Conservation (phyloP, 805 yeast genomes). For the Cyberlindnera amylophila region DNA sequence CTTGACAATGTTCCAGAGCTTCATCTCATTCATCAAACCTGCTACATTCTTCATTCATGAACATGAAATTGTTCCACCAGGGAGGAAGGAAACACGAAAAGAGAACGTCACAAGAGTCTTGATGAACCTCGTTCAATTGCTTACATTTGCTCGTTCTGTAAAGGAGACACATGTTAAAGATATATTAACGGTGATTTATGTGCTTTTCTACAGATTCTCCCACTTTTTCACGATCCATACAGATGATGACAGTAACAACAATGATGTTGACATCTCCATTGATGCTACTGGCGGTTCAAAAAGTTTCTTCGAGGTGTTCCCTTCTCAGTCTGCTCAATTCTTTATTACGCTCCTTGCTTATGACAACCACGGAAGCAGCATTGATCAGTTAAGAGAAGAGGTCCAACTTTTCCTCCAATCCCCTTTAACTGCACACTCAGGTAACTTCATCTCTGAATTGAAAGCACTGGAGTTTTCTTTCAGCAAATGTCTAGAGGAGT, state of each 20-base stretch:
- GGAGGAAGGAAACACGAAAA: slow-evolving; percentile 9
- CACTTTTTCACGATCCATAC: slow-evolving; percentile 4
- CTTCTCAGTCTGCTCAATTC: slow-evolving; percentile 13
- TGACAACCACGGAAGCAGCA: slow-evolving; percentile 2
- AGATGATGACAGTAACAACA: neutral
- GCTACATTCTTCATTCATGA: slow-evolving; percentile 17
- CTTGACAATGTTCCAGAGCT: slow-evolving; percentile 10
- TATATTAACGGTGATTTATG: slow-evolving; percentile 1
- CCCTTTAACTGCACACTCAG: slow-evolving; percentile 1
- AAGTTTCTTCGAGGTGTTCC: slow-evolving; percentile 10
- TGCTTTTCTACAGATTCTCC: slow-evolving; percentile 9
- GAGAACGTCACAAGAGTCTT: slow-evolving; percentile 16
- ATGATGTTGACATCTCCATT: neutral
- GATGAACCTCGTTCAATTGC: slow-evolving; percentile 16
- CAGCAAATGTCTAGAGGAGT: neutral
- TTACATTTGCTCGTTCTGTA: slow-evolving; percentile 13
- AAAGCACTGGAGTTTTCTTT: slow-evolving; percentile 1
- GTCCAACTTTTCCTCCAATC: neutral
- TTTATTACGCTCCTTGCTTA: slow-evolving; percentile 8
- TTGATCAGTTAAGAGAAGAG: slow-evolving; percentile 8
- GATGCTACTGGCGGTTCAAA: neutral
- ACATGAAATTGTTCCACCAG: slow-evolving; percentile 11
- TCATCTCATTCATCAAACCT: slow-evolving; percentile 19
- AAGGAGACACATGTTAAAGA: slow-evolving; percentile 5
- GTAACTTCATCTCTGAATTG: slow-evolving; percentile 8